phyloP scores from a whole-genome alignment of 139 green algal species.

The Microglena sp. region DNA sequence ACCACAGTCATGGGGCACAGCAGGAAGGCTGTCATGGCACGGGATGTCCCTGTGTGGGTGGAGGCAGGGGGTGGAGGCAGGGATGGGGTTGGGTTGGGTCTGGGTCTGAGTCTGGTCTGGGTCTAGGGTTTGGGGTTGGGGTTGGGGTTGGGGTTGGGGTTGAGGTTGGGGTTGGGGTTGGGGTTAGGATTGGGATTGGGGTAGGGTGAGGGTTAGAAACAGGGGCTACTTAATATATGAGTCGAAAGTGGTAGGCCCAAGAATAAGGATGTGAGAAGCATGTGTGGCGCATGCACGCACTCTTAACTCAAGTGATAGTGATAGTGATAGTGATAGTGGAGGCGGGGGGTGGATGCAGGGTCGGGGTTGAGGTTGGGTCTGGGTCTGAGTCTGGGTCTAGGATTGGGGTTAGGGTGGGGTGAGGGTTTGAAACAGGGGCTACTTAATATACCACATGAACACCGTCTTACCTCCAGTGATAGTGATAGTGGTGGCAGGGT shows the following conservation, averaged over 20 bases:
- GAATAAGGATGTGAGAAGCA: too few species aligned
- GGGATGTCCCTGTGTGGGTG: background rate
- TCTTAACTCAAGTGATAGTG: too few species aligned
- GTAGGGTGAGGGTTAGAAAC: background rate
- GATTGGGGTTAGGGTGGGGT: background rate
- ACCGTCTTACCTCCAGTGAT: conserved; percentile 3
- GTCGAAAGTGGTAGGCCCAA: too few species aligned
- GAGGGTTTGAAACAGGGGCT: background rate
- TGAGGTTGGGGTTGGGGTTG: background rate
- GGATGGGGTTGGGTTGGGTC: background rate
- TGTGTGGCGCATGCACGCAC: too few species aligned
- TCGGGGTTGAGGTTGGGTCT: background rate
- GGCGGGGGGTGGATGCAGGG: background rate
- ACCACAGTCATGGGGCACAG: conserved; percentile 86
- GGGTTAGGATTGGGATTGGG: background rate
- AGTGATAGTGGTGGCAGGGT: background rate
- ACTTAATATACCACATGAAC: background rate
- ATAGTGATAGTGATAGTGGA: too few species aligned
- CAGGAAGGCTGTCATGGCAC: conserved; percentile 10
- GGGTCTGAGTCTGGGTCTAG: background rate
- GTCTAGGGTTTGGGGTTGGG: background rate
- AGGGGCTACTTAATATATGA: too few species aligned
- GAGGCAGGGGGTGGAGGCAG: background rate
- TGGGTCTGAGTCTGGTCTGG: background rate
- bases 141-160: background rate